Evolutionary conservation across 305 asterid species (phyloP).

Genomic region (Andrographis paniculata): DNA sequence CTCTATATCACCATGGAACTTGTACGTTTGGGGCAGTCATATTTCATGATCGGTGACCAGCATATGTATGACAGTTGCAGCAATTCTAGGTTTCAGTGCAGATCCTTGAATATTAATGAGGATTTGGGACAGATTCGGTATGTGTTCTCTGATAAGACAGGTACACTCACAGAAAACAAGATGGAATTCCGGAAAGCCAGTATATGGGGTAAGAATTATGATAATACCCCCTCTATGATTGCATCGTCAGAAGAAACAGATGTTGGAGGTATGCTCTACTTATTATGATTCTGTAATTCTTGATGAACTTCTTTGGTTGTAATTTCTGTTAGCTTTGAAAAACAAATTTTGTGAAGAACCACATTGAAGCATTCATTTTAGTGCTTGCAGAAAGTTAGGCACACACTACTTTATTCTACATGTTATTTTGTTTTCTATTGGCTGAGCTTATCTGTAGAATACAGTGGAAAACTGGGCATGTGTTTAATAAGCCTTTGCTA

Average conservation of each 20-base stretch:
- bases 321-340: neutral
- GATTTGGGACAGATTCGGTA: conserved; percentile 96
- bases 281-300: conserved; percentile 9
- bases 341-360: too few relatives aligned
- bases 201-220: conserved; percentile 72
- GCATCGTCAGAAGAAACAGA: conserved; percentile 29
- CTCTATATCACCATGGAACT: conserved; percentile 98
- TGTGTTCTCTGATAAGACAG: conserved; percentile 92
- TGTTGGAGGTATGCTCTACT: conserved; percentile 46
- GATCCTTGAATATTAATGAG: conserved; percentile 96
- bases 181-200: conserved; percentile 93
- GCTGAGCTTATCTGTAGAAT: too few relatives aligned
- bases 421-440: too few relatives aligned
- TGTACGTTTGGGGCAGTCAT: conserved; percentile 95
- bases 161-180: conserved; percentile 95
- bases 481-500: too few relatives aligned
- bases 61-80: conserved; percentile 71
- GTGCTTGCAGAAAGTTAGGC: too few relatives aligned
- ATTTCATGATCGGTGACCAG: conserved; percentile 91
- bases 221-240: conserved; percentile 29
- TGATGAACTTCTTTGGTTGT: neutral
- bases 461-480: too few relatives aligned
- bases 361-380: too few relatives aligned
- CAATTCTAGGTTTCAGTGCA: conserved; percentile 93
- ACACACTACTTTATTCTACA: too few relatives aligned